These are phyloP conservation scores for Fibroporia radiculosa DNA, from an alignment of 768 basidiomycete species.

Conservation along the genomic window DNA sequence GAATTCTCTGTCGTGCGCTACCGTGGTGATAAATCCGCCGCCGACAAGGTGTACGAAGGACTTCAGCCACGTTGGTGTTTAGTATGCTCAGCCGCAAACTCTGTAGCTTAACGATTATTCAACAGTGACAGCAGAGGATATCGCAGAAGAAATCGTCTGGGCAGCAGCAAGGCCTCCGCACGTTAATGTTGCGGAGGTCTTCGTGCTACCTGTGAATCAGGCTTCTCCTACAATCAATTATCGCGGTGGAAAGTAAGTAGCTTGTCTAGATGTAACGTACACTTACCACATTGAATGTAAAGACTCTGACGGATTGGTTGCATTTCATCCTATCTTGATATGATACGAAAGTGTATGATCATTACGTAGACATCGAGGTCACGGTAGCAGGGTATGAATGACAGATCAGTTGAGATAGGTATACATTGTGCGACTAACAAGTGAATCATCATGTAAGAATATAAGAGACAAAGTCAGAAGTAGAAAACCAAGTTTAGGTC, in stretches of 20 bases:
- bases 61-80: conserved; percentile 68
- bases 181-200: conserved; percentile 82
- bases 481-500: neutral
- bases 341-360: neutral
- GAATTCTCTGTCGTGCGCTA: conserved; percentile 91
- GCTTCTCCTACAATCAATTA: conserved; percentile 61
- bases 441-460: conserved; percentile 1
- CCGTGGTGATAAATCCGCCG: conserved; percentile 74
- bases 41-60: conserved; percentile 88
- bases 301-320: neutral
- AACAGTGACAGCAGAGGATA: conserved; percentile 73
- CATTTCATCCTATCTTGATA: neutral
- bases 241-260: conserved; percentile 34
- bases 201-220: conserved; percentile 75
- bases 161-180: conserved; percentile 86
- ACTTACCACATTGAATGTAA: neutral
- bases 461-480: conserved; percentile 2
- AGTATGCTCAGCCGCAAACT: neutral
- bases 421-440: conserved; percentile 12
- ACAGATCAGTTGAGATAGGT: conserved; percentile 2
- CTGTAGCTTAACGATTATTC: neutral
- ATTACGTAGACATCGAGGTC: too few species aligned
- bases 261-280: neutral
- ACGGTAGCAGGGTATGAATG: neutral
- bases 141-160: conserved; percentile 99